Percentiles rank a stretch among this genome's conserved stretches.
Evolutionary conservation across 495 filamentous ascomycete species (phyloP).

Genomic region (Symbiotaphrina buchneri): DNA sequence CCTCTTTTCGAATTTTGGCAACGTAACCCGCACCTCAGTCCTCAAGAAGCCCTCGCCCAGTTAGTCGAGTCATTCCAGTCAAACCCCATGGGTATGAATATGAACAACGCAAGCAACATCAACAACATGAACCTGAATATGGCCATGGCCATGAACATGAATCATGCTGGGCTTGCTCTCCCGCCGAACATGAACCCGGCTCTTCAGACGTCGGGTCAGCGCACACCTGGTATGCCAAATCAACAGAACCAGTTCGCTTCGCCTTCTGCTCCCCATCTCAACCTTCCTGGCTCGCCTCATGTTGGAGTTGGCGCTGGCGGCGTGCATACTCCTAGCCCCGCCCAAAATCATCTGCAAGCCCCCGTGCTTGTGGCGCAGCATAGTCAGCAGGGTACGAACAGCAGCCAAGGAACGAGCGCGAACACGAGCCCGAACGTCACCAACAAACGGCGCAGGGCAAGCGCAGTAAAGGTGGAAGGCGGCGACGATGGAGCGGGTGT

Average conservation of each 20-base stretch:
- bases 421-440: constrained; percentile 68
- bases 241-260: constrained; percentile 1
- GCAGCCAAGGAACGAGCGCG: constrained; percentile 49
- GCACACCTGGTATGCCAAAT: constrained; percentile 4
- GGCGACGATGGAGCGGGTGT: constrained; percentile 27
- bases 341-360: constrained; percentile 22
- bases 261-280: constrained; percentile 3
- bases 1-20: constrained; percentile 13
- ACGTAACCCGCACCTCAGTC: constrained; percentile 10
- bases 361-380: constrained; percentile 50
- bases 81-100: too few relatives aligned
- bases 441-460: constrained; percentile 55
- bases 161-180: constrained; percentile 5
- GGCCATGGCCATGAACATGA: constrained; percentile 2
- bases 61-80: constrained; percentile 9
- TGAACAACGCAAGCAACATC: constrained; percentile 5
- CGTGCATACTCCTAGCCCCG: constrained; percentile 16
- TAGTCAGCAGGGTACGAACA: constrained; percentile 43
- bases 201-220: constrained; percentile 4
- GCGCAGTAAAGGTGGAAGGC: constrained; percentile 53
- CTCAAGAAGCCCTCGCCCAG: constrained; percentile 11
- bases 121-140: constrained; percentile 1
- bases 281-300: constrained; percentile 4
- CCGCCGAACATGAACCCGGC: constrained; percentile 5
- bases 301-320: constrained; percentile 1